A percentile compares a stretch with the other conserved stretches of the same genome.
These are phyloP conservation scores for Russula sp. DNA, from an alignment of 768 basidiomycete genomes.

Conservation along the genomic window DNA sequence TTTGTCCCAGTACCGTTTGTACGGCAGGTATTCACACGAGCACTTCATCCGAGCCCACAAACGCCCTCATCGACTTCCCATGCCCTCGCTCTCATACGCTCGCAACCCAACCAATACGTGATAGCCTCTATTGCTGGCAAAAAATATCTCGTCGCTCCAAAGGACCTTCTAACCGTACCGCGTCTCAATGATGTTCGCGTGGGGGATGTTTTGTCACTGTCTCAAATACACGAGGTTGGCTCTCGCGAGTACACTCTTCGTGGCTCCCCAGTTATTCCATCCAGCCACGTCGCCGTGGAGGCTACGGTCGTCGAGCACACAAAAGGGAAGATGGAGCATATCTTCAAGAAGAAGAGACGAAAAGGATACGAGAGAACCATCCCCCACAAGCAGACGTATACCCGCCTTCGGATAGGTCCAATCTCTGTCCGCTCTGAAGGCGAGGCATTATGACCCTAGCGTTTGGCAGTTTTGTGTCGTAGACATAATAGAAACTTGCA, in stretches of 20 bases:
- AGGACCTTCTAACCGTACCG: conserved; percentile 92
- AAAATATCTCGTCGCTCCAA: conserved; percentile 85
- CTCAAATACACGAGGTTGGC: conserved; percentile 90
- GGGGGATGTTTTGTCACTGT: conserved; percentile 79
- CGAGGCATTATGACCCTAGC: conserved; percentile 32
- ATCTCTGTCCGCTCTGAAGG: conserved; percentile 49
- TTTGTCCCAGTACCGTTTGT: conserved; percentile 5
- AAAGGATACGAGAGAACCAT: conserved; percentile 97
- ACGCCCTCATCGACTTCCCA: conserved; percentile 40
- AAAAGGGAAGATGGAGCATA: conserved; percentile 86
- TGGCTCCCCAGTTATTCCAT: conserved; percentile 67
- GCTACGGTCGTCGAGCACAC: conserved; percentile 98
- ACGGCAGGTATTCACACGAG: conserved; percentile 32
- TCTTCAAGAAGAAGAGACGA: conserved; percentile 96
- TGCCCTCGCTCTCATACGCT: conserved; percentile 79
- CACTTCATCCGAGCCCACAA: conserved; percentile 38
- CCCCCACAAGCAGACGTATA: conserved; percentile 91
- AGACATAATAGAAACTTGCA: not conserved
- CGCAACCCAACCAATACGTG: conserved; percentile 91
- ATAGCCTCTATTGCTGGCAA: conserved; percentile 83
- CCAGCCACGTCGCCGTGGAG: conserved; percentile 64
- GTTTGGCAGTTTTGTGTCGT: conserved; percentile 21
- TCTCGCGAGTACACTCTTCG: conserved; percentile 93
- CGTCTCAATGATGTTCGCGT: conserved; percentile 81
- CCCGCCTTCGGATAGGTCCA: conserved; percentile 86